Evolutionary conservation across 306 rosid species (phyloP).

Genomic region (Heteromeles arbutifolia): DNA sequence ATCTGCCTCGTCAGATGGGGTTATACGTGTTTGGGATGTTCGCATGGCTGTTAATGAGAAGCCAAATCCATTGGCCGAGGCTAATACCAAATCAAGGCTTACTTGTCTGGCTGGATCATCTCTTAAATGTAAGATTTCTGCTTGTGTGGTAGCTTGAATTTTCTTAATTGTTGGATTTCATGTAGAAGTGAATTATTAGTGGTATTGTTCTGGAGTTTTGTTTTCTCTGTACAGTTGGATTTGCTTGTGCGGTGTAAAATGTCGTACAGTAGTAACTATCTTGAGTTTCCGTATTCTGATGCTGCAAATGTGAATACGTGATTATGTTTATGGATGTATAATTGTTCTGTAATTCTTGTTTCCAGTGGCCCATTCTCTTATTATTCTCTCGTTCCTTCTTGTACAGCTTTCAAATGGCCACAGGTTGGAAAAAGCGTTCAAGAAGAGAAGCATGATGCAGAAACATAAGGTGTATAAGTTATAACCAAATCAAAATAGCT

Average conservation of each 20-base stretch:
- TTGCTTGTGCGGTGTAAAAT: background rate
- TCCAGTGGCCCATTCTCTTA: background rate
- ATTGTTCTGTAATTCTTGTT: background rate
- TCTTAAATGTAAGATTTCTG: constrained; percentile 51
- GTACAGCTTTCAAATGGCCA: constrained; percentile 28
- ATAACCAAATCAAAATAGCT: constrained; percentile 9
- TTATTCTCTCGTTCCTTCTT: background rate
- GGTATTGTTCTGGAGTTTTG: background rate
- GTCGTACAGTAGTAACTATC: background rate
- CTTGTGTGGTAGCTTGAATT: background rate
- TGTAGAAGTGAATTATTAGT: background rate
- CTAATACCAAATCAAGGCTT: constrained; percentile 67
- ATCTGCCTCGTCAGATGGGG: constrained; percentile 86
- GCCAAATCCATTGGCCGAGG: constrained; percentile 70
- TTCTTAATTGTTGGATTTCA: background rate
- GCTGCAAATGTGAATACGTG: background rate
- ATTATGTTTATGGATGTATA: background rate
- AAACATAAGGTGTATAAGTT: constrained; percentile 14
- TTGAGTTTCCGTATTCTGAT: background rate
- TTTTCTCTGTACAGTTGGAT: background rate
- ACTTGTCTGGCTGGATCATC: constrained; percentile 88
- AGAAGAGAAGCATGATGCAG: constrained; percentile 21
- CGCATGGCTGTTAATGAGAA: constrained; percentile 65
- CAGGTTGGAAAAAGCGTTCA: constrained; percentile 18
- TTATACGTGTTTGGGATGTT: constrained; percentile 87